These are phyloP conservation scores for Chlorociboria aeruginascens DNA, from an alignment of 495 filamentous ascomycete species.

Conservation along the genomic window DNA sequence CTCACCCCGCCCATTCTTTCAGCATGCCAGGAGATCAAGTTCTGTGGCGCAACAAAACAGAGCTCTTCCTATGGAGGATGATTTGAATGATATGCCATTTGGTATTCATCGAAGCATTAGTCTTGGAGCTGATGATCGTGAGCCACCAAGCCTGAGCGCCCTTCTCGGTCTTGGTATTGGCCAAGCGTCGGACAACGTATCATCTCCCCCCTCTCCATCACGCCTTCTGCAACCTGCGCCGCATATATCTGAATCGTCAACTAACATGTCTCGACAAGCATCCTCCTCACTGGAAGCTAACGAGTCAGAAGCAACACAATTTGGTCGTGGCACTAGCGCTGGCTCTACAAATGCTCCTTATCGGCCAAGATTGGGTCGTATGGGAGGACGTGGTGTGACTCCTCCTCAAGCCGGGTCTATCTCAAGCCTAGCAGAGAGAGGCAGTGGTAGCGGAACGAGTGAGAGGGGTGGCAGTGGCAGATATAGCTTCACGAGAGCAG, in stretches of 20 bases:
- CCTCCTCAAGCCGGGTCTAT: conserved; percentile 23
- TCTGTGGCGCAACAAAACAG: conserved; percentile 66
- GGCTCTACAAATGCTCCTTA: conserved; percentile 20
- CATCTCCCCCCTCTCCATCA: conserved; percentile 21
- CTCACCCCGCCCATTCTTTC: conserved; percentile 53
- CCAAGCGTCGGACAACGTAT: conserved; percentile 18
- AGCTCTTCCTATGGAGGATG: conserved; percentile 36
- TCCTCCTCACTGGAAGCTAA: conserved; percentile 27
- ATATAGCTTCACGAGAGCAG: conserved; percentile 26
- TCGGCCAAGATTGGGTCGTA: conserved; percentile 23
- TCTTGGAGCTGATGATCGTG: conserved; percentile 55
- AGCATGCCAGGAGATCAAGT: conserved; percentile 55
- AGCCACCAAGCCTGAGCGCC: conserved; percentile 43
- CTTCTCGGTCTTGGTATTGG: conserved; percentile 41
- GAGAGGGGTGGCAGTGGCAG: conserved; percentile 27
- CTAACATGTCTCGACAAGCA: conserved; percentile 29
- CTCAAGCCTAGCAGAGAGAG: conserved; percentile 34
- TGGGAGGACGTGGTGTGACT: conserved; percentile 20
- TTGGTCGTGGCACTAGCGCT: conserved; percentile 10
- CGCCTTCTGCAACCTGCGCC: conserved; percentile 32
- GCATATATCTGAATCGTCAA: conserved; percentile 27
- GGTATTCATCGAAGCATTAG: conserved; percentile 62
- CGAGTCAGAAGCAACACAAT: conserved; percentile 19
- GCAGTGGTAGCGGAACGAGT: conserved; percentile 42
- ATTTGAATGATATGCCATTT: conserved; percentile 50